Evolutionary conservation across 495 filamentous ascomycete species (phyloP).

Genomic region (Letharia lupina): DNA sequence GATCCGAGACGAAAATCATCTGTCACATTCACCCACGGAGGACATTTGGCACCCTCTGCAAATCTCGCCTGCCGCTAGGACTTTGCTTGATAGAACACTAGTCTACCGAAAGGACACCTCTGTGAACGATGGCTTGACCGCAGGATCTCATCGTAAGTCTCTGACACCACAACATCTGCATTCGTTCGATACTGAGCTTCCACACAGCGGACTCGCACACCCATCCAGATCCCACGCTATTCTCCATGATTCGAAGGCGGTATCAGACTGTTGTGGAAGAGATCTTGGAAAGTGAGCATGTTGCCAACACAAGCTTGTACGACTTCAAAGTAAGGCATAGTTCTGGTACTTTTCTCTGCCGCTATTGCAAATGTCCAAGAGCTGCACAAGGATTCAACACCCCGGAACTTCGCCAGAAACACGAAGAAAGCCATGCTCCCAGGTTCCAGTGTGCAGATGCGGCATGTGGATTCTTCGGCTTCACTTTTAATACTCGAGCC

Average conservation of each 20-base stretch:
- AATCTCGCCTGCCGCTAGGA: too few relatives aligned
- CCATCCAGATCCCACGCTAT: conserved; percentile 4
- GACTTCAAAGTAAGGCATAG: conserved; percentile 5
- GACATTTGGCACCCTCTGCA: too few relatives aligned
- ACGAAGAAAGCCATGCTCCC: conserved; percentile 16
- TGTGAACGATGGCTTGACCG: too few relatives aligned
- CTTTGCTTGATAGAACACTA: too few relatives aligned
- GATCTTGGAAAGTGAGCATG: neutral
- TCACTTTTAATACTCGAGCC: conserved; percentile 6
- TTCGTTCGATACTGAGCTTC: neutral
- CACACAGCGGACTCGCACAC: neutral
- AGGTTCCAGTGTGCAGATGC: conserved; percentile 13
- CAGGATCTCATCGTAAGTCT: neutral
- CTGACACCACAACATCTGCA: neutral
- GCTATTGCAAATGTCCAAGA: too few relatives aligned
- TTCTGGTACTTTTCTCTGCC: too few relatives aligned
- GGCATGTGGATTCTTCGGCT: conserved; percentile 10
- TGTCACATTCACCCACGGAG: too few relatives aligned
- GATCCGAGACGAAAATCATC: too few relatives aligned
- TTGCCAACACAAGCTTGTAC: neutral
- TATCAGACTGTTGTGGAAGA: conserved; percentile 14
- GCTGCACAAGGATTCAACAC: conserved; percentile 11
- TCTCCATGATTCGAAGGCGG: neutral
- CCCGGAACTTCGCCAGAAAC: conserved; percentile 10
- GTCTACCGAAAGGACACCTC: too few relatives aligned